Conservation (phyloP, 1,284 basidiomycete genomes). For the Porogramme epimiltina region DNA sequence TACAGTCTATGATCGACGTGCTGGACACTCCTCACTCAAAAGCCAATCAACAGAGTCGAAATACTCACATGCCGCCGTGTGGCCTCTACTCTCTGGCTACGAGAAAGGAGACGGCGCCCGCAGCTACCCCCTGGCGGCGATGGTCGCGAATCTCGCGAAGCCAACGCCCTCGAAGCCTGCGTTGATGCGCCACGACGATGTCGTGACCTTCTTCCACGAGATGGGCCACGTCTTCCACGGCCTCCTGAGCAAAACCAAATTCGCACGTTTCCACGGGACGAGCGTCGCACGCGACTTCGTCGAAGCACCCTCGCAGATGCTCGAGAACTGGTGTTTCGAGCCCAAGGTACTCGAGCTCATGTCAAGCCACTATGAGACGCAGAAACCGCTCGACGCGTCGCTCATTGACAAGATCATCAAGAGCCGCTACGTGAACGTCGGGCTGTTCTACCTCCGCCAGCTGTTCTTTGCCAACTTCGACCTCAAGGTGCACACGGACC, state of each 20-base stretch:
- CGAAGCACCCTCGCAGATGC: slow-evolving; percentile 87
- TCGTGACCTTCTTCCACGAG: slow-evolving; percentile 81
- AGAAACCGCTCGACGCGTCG: slow-evolving; percentile 72
- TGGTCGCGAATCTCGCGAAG: slow-evolving; percentile 90
- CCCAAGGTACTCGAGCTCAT: slow-evolving; percentile 72
- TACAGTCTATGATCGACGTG: not conserved
- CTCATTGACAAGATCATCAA: slow-evolving; percentile 79
- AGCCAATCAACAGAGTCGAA: slow-evolving; percentile 55
- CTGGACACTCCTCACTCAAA: not conserved
- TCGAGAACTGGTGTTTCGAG: slow-evolving; percentile 92
- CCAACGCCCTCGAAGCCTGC: slow-evolving; percentile 79
- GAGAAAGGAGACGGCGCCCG: slow-evolving; percentile 53
- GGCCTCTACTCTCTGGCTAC: slow-evolving; percentile 71
- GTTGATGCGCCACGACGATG: slow-evolving; percentile 81
- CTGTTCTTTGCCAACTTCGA: slow-evolving; percentile 84
- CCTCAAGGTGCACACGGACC: slow-evolving; percentile 72
- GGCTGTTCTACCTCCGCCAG: slow-evolving; percentile 79
- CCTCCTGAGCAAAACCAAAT: slow-evolving; percentile 71
- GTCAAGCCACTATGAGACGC: slow-evolving; percentile 78
- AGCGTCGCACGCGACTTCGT: slow-evolving; percentile 83
- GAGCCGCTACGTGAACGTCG: slow-evolving; percentile 81
- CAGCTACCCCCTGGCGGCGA: slow-evolving; percentile 73
- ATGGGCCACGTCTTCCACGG: slow-evolving; percentile 91
- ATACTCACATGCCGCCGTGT: slow-evolving; percentile 87
- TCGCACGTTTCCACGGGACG: slow-evolving; percentile 79